phyloP scores from a whole-genome alignment of 306 rosid genomes.

The Gleditsia sinensis region DNA sequence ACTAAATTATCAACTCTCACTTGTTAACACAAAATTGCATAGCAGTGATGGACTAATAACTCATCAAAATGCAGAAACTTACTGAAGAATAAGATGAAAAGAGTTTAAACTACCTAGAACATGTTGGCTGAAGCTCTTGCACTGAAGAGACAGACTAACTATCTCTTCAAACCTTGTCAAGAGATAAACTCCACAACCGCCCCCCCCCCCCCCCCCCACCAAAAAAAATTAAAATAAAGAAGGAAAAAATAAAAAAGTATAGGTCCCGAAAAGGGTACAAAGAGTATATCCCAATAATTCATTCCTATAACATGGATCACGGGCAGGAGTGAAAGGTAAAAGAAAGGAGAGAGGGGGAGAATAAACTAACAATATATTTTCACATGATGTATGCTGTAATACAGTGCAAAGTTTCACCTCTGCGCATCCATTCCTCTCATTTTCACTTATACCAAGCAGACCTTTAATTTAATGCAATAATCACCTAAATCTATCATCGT shows the following conservation, averaged over 20 bases:
- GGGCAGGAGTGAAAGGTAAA: neutral
- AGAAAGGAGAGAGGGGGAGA: neutral
- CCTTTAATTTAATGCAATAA: neutral
- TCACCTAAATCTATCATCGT: conserved; percentile 13
- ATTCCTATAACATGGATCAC: neutral
- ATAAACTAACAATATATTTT: neutral
- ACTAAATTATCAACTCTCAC: neutral
- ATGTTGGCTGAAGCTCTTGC: no score
- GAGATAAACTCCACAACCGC: no score
- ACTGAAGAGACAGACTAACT: no score
- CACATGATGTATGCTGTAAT: neutral
- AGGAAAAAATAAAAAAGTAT: no score
- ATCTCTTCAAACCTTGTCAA: no score
- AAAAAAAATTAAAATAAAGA: no score
- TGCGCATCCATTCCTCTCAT: neutral
- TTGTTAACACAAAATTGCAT: conserved; percentile 1
- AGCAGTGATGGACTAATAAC: conserved; percentile 4
- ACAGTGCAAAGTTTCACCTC: neutral
- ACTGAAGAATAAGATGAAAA: no score
- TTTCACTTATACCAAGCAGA: neutral
- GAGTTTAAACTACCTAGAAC: no score
- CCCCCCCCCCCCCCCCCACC: no score
- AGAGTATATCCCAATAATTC: neutral
- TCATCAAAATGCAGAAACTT: neutral
- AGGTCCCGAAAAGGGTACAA: no score